Evolutionary conservation across 1,139 yeast genomes (phyloP).

Genomic region (Saccharomycopsis hybrid): DNA sequence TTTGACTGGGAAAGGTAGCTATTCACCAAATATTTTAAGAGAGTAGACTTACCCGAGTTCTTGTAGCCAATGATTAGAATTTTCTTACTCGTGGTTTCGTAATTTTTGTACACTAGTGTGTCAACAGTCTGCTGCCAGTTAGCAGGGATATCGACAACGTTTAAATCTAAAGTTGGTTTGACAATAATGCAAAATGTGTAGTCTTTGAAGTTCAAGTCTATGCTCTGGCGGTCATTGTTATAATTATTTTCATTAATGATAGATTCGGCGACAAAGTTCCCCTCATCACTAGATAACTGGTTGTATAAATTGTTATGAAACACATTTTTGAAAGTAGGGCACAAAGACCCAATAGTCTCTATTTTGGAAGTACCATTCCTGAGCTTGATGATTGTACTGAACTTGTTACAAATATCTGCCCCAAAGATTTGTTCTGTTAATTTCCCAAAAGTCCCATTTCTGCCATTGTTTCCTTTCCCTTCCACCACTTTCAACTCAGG

Average conservation of each 20-base stretch:
- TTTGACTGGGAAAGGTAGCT: conserved; percentile 19
- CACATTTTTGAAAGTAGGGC: conserved; percentile 44
- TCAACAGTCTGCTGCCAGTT: conserved; percentile 24
- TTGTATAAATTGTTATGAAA: conserved; percentile 25
- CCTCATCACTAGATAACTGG: conserved; percentile 22
- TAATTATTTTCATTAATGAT: conserved; percentile 22
- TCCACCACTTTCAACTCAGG: conserved; percentile 37
- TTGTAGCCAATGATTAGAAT: conserved; percentile 56
- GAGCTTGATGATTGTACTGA: conserved; percentile 34
- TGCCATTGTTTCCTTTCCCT: background rate
- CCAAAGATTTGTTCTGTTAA: background rate
- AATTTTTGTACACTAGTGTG: background rate
- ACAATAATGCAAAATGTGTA: conserved; percentile 37
- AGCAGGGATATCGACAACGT: conserved; percentile 24
- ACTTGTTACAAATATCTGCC: too few species aligned
- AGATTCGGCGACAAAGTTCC: conserved; percentile 25
- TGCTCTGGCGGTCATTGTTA: conserved; percentile 23
- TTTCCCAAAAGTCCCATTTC: background rate
- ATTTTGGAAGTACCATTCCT: conserved; percentile 29
- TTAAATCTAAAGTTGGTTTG: conserved; percentile 29
- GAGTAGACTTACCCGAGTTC: conserved; percentile 80
- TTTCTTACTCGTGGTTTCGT: conserved; percentile 23
- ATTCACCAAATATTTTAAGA: conserved; percentile 53
- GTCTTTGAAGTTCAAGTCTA: conserved; percentile 21
- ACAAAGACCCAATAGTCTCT: conserved; percentile 35